Base-by-base conservation (phyloP, 2,329 filamentous ascomycete species). In the Cladophialophora exuberans region DNA sequence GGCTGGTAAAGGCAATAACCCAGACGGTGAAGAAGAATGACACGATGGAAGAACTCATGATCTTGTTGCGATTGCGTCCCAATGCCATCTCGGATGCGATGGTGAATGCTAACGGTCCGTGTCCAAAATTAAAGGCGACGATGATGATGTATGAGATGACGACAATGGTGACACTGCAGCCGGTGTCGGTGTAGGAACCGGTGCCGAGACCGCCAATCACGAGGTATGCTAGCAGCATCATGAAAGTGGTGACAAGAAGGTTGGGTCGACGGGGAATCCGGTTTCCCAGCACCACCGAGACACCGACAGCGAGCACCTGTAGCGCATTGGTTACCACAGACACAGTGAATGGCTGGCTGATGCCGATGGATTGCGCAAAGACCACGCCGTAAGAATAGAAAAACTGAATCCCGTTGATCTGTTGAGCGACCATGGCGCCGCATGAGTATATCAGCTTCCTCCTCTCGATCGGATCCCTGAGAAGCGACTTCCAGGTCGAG, bases 41-140 rank as follows among this genome's bases (percentile, higher is more conserved):
- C 2, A 67, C 74, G 0, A 79, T 72, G 0, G 76, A 69, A 3
- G 71, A 68, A 6, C 73, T 67, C n/a, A 69, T 73, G 59, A 76
- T 77, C 62, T 77, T 77, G 63, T 76, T 77, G 44, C 74, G 67
- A 64, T 80, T 79, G 11, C 70, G 72, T 3, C 77, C 77, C 20
- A 78, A 75, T 0, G 77, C 73, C 71, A 77, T 75, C 57, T 80
- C 77, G 6, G 62, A 61, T 44, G 68, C 73, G 33, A 77, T 72
- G 0, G 74, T 72, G 65, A 68, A 78, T 1, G 65, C 68, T 1
- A 76, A 65, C 0, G 76, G 72, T 1, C 75, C 76, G 65, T 70
- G 70, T 11, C 70, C 70, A 61, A 78, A 78, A 62, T 78, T 78
- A 63, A 77, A 78, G 6, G 53, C 53, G 30, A 51, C 71, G 25